Conservation (phyloP, 129 eudicot species). For the Saposhnikovia divaricata region DNA sequence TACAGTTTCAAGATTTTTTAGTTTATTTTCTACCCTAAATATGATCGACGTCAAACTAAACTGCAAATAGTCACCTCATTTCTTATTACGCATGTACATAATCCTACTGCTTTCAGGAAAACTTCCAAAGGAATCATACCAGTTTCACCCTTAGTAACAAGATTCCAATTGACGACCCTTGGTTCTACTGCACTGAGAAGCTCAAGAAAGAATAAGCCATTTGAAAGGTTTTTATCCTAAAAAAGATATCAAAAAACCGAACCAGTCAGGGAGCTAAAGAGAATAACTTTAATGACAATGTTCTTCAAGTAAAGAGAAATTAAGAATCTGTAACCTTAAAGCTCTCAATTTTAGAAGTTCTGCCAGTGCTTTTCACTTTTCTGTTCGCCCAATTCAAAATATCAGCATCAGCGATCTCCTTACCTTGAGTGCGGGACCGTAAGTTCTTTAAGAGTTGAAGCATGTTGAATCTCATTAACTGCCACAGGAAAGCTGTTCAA, state of each 20-base stretch:
- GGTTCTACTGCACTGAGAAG: conserved; percentile 93
- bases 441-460: conserved; percentile 89
- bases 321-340: conserved; percentile 48
- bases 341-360: conserved; percentile 77
- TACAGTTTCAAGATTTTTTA: not conserved
- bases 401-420: conserved; percentile 77
- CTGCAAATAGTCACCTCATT: not conserved
- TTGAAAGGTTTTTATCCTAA: conserved; percentile 86
- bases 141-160: conserved; percentile 89
- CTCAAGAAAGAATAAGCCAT: conserved; percentile 85
- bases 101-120: not conserved
- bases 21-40: not conserved
- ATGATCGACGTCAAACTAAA: not conserved
- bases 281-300: not conserved
- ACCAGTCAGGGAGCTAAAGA: not conserved
- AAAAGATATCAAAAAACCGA: not conserved
- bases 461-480: conserved; percentile 90
- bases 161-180: conserved; percentile 93
- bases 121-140: conserved; percentile 34
- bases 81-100: not conserved
- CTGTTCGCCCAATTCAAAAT: conserved; percentile 82
- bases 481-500: conserved; percentile 86
- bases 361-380: conserved; percentile 65
- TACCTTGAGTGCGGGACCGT: conserved; percentile 69
- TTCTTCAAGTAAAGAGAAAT: not conserved